These are phyloP conservation scores for Acer negundo DNA, from an alignment of 345 rosid genomes.

Conservation along the genomic window DNA sequence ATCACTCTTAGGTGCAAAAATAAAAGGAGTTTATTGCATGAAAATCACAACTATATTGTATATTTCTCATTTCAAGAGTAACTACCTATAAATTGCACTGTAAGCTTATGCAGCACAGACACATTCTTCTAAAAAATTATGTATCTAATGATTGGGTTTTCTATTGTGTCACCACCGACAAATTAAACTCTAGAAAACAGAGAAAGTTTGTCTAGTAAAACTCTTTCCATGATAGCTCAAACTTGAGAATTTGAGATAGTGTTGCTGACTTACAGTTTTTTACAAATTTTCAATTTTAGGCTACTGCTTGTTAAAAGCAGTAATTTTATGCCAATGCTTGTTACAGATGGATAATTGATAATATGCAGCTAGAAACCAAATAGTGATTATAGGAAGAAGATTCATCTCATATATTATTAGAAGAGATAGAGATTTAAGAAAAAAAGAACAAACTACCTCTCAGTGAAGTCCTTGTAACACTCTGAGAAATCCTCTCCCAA, in stretches of 20 bases:
- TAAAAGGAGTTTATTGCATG: neutral
- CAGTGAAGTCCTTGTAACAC: constrained; percentile 77
- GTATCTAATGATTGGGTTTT: neutral
- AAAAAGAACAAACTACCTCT: constrained; percentile 50
- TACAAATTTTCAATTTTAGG: neutral
- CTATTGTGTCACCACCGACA: neutral
- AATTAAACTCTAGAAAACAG: neutral
- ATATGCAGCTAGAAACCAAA: neutral
- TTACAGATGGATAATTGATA: neutral
- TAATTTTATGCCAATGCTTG: neutral
- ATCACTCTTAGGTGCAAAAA: neutral
- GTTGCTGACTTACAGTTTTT: neutral
- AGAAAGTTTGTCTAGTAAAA: neutral
- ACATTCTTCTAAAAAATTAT: neutral
- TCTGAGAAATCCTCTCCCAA: constrained; percentile 98
- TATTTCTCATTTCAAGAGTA: neutral
- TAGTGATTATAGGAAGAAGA: neutral
- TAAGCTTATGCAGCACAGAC: neutral
- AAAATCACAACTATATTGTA: neutral
- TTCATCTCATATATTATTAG: neutral
- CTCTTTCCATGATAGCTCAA: neutral
- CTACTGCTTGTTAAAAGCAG: neutral
- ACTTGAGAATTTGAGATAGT: neutral
- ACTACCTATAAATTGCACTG: neutral
- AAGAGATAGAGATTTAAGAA: neutral